Evolutionary conservation across 208 protist species (phyloP).

Genomic region (Trypanosoma platydactyli): DNA sequence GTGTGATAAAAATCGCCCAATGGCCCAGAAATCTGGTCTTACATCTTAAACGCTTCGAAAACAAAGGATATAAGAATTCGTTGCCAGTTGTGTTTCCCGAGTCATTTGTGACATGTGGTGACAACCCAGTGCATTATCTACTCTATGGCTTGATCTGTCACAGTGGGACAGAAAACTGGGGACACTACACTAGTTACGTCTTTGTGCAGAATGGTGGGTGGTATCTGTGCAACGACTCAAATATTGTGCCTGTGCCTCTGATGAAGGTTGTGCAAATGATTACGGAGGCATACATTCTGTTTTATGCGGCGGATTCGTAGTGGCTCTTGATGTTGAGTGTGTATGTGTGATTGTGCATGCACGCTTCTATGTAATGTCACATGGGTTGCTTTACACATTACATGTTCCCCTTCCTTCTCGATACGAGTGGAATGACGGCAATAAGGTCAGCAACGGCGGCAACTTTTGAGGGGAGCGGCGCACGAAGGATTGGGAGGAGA

Average conservation of each 20-base stretch:
- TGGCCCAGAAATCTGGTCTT: conserved; percentile 78
- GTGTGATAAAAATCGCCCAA: conserved; percentile 38
- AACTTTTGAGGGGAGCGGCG: no score
- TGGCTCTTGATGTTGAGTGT: background rate
- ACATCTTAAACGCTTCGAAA: conserved; percentile 83
- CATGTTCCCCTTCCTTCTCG: conserved; percentile 1
- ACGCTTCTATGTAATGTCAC: conserved; percentile 6
- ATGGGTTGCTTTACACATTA: conserved; percentile 7
- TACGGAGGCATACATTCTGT: conserved; percentile 75
- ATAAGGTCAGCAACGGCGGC: no score
- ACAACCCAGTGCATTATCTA: conserved; percentile 44
- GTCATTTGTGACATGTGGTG: conserved; percentile 37
- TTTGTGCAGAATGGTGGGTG: conserved; percentile 36
- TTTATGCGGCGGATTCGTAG: conserved; percentile 42
- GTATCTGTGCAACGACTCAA: conserved; percentile 81
- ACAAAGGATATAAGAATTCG: conserved; percentile 56
- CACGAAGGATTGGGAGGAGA: no score
- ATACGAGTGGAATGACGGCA: no score
- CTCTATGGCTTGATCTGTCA: conserved; percentile 80
- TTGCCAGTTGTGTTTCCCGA: conserved; percentile 56
- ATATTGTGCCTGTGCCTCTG: conserved; percentile 39
- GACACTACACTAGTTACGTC: conserved; percentile 86
- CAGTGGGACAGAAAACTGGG: conserved; percentile 57
- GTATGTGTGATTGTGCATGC: background rate
- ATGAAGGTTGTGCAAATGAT: conserved; percentile 43